Conservation (phyloP, 768 basidiomycete genomes). For the Podaxis carcinomalis region DNA sequence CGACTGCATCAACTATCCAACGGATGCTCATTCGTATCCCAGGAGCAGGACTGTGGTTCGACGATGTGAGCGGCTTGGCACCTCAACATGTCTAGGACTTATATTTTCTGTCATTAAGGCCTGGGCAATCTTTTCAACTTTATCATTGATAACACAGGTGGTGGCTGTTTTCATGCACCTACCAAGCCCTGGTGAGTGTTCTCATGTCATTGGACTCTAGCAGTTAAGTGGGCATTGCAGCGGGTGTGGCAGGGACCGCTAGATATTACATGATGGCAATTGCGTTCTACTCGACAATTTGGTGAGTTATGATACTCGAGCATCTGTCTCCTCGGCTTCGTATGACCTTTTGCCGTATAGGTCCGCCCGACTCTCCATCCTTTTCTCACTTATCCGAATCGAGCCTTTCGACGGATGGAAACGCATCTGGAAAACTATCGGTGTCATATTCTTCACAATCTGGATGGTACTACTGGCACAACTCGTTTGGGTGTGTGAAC, state of each 20-base stretch:
- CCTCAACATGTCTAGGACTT: neutral
- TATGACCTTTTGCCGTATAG: constrained; percentile 18
- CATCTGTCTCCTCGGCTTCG: neutral
- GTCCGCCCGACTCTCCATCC: constrained; percentile 45
- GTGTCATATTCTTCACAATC: constrained; percentile 24
- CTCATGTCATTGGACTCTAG: neutral
- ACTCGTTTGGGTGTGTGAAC: constrained; percentile 40
- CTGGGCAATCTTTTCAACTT: constrained; percentile 26
- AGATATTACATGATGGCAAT: constrained; percentile 31
- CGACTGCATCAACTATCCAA: constrained; percentile 26
- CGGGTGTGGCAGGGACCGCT: constrained; percentile 14
- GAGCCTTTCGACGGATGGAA: constrained; percentile 23
- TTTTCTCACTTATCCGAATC: constrained; percentile 51
- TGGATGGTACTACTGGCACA: constrained; percentile 35
- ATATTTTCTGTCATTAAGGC: constrained; percentile 14
- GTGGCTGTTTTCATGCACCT: constrained; percentile 22
- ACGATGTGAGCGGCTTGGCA: constrained; percentile 25
- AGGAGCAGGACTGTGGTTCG: constrained; percentile 27
- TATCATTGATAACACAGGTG: constrained; percentile 21
- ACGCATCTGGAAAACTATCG: constrained; percentile 18
- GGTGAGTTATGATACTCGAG: constrained; percentile 19
- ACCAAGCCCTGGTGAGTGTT: constrained; percentile 13
- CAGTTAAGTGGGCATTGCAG: neutral
- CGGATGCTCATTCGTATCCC: constrained; percentile 26
- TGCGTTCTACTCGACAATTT: constrained; percentile 35